Conservation (phyloP, 2,329 filamentous ascomycete genomes). For the Penicillium concentricum region DNA sequence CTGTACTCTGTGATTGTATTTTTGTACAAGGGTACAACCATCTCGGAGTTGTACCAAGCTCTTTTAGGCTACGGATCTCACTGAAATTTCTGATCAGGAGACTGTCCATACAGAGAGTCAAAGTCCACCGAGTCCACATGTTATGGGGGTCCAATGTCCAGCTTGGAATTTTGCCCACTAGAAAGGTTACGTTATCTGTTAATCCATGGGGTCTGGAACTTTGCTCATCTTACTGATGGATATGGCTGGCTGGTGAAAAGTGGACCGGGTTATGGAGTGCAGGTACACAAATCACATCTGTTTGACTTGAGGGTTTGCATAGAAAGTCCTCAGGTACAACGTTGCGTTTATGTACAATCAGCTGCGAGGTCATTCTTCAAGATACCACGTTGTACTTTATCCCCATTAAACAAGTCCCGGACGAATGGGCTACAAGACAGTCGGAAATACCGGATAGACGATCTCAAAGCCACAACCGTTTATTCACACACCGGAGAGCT, state of each 20-base stretch:
- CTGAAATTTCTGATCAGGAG: not conserved
- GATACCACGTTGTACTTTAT: not conserved
- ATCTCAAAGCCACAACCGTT: constrained; percentile 18
- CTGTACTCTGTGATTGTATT: not conserved
- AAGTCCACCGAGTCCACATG: not conserved
- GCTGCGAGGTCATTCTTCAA: not conserved
- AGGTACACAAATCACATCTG: not conserved
- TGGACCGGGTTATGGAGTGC: not conserved
- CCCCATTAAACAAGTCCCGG: constrained; percentile 11
- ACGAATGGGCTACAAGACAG: not conserved
- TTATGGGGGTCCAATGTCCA: not conserved
- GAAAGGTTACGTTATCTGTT: not conserved
- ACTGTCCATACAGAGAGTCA: not conserved
- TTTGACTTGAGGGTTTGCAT: not conserved
- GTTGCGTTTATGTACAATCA: not conserved
- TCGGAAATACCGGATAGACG: constrained; percentile 1
- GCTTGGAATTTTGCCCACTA: not conserved
- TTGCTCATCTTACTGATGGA: not conserved
- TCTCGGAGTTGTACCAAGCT: not conserved
- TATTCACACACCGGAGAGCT: constrained; percentile 7
- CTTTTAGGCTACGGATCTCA: not conserved
- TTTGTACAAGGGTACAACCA: no score
- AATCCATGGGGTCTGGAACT: not conserved
- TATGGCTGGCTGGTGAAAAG: not conserved
- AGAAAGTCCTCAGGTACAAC: not conserved